Evolutionary conservation across 2,329 filamentous ascomycete species (phyloP).

Genomic region (Penicillium glabrum): DNA sequence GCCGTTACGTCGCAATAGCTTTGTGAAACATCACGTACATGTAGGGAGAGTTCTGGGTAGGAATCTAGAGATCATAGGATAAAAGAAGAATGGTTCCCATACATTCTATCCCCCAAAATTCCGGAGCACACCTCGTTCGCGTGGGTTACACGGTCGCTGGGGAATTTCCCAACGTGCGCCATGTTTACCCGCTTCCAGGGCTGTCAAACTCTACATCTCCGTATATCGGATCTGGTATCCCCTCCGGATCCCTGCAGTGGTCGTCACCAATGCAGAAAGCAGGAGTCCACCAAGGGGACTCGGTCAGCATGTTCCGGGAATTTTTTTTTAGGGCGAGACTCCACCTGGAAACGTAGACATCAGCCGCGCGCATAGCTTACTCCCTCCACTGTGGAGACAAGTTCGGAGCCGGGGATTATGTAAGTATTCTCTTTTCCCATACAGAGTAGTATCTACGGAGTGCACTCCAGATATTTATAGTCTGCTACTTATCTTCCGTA

Average conservation of each 20-base stretch:
- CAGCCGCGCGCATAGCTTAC: conserved; percentile 22
- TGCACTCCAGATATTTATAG: not conserved
- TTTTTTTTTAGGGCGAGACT: not conserved
- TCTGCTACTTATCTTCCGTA: not conserved
- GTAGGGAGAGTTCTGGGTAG: too few species aligned
- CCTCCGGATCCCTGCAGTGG: conserved; percentile 6
- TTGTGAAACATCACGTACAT: conserved; percentile 14
- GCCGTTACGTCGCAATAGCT: conserved; percentile 14
- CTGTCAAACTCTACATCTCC: not conserved
- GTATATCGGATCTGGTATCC: conserved; percentile 3
- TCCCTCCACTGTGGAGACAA: conserved; percentile 16
- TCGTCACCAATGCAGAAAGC: not conserved
- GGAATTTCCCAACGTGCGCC: not conserved
- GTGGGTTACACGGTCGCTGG: conserved; percentile 16
- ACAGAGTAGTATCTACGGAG: not conserved
- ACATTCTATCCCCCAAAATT: not conserved
- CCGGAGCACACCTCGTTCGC: not conserved
- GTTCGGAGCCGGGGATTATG: conserved; percentile 7
- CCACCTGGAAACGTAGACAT: conserved; percentile 10
- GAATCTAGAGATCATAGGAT: not conserved
- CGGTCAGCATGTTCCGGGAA: not conserved
- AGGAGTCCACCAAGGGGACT: not conserved
- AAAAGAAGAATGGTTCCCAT: not conserved
- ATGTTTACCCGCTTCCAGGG: not conserved
- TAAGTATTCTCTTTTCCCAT: not conserved